Evolutionary conservation across 805 yeast genomes (phyloP).

Genomic region (Cyberlindnera maritima): DNA sequence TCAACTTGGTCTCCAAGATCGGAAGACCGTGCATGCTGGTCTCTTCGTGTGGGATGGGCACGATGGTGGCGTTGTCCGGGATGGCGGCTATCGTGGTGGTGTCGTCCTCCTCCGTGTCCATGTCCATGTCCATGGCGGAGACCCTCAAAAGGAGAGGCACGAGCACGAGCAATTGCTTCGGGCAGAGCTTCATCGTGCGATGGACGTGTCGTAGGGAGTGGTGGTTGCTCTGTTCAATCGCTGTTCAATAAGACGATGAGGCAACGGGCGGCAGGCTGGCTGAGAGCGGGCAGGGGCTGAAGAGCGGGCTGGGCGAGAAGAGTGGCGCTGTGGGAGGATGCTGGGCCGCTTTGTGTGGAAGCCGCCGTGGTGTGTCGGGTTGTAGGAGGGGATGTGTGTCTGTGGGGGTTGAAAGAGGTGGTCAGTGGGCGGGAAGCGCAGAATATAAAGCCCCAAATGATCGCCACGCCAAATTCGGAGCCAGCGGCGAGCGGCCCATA

Average conservation of each 20-base stretch:
- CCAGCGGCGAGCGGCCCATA: constrained; percentile 14
- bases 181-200: constrained; percentile 3
- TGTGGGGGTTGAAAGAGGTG: background rate
- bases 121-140: constrained; percentile 20
- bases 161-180: constrained; percentile 1
- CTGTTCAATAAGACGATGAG: background rate
- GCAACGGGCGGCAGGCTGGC: background rate
- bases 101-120: constrained; percentile 23
- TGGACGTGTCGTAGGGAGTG: background rate
- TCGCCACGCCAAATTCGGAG: constrained; percentile 5
- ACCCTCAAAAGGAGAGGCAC: constrained; percentile 3
- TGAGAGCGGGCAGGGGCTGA: background rate
- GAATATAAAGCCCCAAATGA: background rate
- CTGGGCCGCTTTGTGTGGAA: background rate
- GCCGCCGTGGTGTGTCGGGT: background rate
- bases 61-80: constrained; percentile 16
- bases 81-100: background rate
- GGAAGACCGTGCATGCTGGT: constrained; percentile 67
- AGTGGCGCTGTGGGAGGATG: background rate
- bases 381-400: background rate
- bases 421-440: background rate
- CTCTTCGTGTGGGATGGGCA: constrained; percentile 47
- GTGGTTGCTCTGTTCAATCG: background rate
- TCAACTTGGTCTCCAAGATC: constrained; percentile 60
- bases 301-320: too few relatives aligned